Evolutionary conservation across 441 rosid species (phyloP).

Genomic region (Jatropha multifida): DNA sequence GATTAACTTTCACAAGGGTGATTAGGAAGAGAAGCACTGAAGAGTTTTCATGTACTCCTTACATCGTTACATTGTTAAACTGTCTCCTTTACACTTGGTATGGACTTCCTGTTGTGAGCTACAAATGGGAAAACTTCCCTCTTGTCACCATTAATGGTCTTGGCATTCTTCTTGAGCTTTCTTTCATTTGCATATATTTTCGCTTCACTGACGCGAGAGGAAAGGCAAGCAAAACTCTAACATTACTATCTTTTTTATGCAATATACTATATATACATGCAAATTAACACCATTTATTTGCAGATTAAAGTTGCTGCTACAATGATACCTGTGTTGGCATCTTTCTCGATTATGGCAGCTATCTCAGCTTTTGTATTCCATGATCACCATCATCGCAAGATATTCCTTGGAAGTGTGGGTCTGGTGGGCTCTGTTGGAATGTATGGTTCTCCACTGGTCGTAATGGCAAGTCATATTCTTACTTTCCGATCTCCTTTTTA

Average conservation of each 20-base stretch:
- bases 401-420: slow-evolving; percentile 60
- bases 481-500: not conserved
- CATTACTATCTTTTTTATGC: too few relatives aligned
- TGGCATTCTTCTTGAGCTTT: slow-evolving; percentile 71
- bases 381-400: slow-evolving; percentile 59
- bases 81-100: slow-evolving; percentile 84
- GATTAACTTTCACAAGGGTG: slow-evolving; percentile 72
- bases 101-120: slow-evolving; percentile 78
- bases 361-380: slow-evolving; percentile 49
- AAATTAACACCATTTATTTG: not conserved
- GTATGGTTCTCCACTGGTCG: slow-evolving; percentile 81
- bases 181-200: slow-evolving; percentile 60
- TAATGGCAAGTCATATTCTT: slow-evolving; percentile 47
- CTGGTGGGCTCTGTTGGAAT: slow-evolving; percentile 60
- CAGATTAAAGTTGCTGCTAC: slow-evolving; percentile 58
- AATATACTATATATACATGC: too few relatives aligned
- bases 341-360: slow-evolving; percentile 32
- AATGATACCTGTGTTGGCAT: slow-evolving; percentile 35
- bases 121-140: slow-evolving; percentile 73
- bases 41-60: slow-evolving; percentile 78
- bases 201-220: slow-evolving; percentile 48
- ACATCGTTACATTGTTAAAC: slow-evolving; percentile 54
- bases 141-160: slow-evolving; percentile 68
- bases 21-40: slow-evolving; percentile 68
- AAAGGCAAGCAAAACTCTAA: slow-evolving; percentile 44